Conservation (phyloP, 2,329 filamentous ascomycete genomes). For the Penicillium sp. region DNA sequence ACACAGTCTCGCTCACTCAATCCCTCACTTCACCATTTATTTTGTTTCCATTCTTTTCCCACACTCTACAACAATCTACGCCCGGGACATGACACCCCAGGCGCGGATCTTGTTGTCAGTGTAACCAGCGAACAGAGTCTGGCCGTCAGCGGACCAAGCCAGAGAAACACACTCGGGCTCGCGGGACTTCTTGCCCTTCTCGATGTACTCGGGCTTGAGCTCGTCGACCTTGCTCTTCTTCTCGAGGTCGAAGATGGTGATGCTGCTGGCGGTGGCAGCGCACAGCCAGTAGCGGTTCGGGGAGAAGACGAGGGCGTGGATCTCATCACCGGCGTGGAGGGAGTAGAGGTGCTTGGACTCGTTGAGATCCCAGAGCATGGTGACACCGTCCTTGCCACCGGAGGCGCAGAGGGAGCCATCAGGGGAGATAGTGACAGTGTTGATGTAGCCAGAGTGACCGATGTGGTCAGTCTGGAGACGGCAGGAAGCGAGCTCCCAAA, state of each 20-base stretch:
- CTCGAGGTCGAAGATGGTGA: slow-evolving; percentile 99
- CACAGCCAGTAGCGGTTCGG: slow-evolving; percentile 99
- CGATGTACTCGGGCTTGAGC: slow-evolving; percentile 97
- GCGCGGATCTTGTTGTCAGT: slow-evolving; percentile 99
- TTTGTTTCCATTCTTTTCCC: slow-evolving; percentile 23
- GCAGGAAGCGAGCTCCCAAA: slow-evolving; percentile 99
- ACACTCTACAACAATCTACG: slow-evolving; percentile 56
- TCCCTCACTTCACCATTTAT: slow-evolving; percentile 22
- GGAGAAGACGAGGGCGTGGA: slow-evolving; percentile 99
- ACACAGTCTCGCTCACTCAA: slow-evolving; percentile 8
- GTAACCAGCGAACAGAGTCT: slow-evolving; percentile 99
- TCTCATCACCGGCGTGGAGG: slow-evolving; percentile 98
- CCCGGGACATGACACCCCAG: slow-evolving; percentile 96
- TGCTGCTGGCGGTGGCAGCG: slow-evolving; percentile 94
- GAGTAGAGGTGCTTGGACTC: slow-evolving; percentile 99
- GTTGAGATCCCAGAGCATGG: slow-evolving; percentile 99
- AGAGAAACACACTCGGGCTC: slow-evolving; percentile 98
- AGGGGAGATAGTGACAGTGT: slow-evolving; percentile 99
- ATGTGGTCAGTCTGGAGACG: slow-evolving; percentile 99
- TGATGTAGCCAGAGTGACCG: slow-evolving; percentile 98
- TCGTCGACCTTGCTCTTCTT: slow-evolving; percentile 99
- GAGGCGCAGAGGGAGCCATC: slow-evolving; percentile 99
- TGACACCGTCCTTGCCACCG: slow-evolving; percentile 99
- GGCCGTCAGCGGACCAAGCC: slow-evolving; percentile 97
- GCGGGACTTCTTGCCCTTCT: slow-evolving; percentile 97